phyloP scores from a whole-genome alignment of 208 protist genomes.

The Crithidia bombi region DNA sequence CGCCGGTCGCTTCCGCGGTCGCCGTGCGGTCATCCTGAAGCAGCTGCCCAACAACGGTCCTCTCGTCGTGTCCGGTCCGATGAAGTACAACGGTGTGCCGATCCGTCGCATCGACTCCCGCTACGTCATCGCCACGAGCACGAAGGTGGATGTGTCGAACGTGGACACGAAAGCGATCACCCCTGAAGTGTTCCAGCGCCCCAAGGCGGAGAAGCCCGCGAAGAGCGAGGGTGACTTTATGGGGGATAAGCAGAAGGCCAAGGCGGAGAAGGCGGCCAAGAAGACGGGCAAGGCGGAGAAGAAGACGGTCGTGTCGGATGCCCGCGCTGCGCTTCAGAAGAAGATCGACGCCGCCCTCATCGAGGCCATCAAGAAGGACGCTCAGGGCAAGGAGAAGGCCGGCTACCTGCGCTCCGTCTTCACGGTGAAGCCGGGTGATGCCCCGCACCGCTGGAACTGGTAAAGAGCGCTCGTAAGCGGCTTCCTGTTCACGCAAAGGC shows the following conservation, averaged over 20 bases:
- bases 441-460: conserved; percentile 88
- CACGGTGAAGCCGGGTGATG: conserved; percentile 83
- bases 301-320: conserved; percentile 74
- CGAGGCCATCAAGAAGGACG: conserved; percentile 78
- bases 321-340: conserved; percentile 81
- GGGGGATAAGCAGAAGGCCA: conserved; percentile 83
- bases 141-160: conserved; percentile 94
- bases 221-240: conserved; percentile 91
- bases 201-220: conserved; percentile 77
- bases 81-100: conserved; percentile 98
- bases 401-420: conserved; percentile 89
- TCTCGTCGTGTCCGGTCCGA: conserved; percentile 96
- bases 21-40: conserved; percentile 98
- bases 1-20: conserved; percentile 96
- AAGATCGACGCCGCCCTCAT: conserved; percentile 80
- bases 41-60: conserved; percentile 95
- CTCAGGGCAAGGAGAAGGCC: conserved; percentile 74
- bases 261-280: conserved; percentile 75
- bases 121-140: conserved; percentile 98
- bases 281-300: conserved; percentile 72
- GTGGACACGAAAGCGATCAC: conserved; percentile 87
- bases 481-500: not conserved
- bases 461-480: conserved; percentile 37
- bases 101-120: conserved; percentile 97
- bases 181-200: conserved; percentile 69